phyloP scores from a whole-genome alignment of 2,329 filamentous ascomycete species.

The Torrubiella hemipterigena region DNA sequence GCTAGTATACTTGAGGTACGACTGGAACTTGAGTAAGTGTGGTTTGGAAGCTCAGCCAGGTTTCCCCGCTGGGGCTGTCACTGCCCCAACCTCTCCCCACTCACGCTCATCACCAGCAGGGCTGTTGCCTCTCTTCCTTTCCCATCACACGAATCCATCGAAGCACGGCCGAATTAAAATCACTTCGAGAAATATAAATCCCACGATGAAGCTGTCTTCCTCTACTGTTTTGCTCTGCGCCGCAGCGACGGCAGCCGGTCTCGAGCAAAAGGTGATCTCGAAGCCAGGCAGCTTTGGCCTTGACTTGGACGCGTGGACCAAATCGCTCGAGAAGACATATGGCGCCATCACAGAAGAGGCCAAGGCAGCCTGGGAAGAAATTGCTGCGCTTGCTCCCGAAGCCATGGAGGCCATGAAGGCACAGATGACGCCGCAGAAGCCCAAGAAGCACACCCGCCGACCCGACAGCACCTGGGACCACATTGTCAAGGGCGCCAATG shows the following conservation, averaged over 20 bases:
- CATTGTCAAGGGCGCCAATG: constrained; percentile 64
- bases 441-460: constrained; percentile 68
- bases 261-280: constrained; percentile 46
- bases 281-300: constrained; percentile 9
- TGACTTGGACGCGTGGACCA: constrained; percentile 12
- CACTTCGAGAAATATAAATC: not conserved
- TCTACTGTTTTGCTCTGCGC: constrained; percentile 65
- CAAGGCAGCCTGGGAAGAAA: constrained; percentile 70
- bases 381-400: constrained; percentile 65
- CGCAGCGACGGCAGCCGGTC: constrained; percentile 53
- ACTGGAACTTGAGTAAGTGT: not conserved
- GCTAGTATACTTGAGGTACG: not conserved
- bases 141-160: not conserved
- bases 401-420: constrained; percentile 46
- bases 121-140: too few relatives aligned
- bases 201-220: constrained; percentile 59
- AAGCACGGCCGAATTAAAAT: too few relatives aligned
- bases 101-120: too few relatives aligned
- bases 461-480: constrained; percentile 75
- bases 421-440: constrained; percentile 59
- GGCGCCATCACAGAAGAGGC: constrained; percentile 43
- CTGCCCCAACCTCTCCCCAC: not conserved
- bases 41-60: not conserved
- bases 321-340: constrained; percentile 25
- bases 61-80: not conserved